These are phyloP conservation scores for Verbena officinalis DNA, from an alignment of 257 asterid species.

Conservation along the genomic window DNA sequence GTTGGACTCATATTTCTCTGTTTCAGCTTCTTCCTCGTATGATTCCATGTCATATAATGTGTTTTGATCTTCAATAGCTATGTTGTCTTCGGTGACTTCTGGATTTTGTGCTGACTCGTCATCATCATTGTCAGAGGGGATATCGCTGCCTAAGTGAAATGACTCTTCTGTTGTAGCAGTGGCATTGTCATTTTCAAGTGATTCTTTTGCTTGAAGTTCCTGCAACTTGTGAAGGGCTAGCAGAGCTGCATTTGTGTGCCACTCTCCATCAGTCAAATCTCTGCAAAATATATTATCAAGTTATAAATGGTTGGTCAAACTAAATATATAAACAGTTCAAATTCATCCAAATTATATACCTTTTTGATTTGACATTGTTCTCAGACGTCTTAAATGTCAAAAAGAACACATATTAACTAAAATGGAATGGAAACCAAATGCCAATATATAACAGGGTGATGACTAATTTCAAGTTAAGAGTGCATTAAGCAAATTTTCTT, in stretches of 20 bases:
- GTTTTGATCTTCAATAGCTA: neutral
- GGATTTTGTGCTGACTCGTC: neutral
- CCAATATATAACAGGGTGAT: too few relatives aligned
- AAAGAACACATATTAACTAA: too few relatives aligned
- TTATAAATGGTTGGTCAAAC: too few relatives aligned
- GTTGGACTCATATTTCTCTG: neutral
- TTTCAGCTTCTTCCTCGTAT: neutral
- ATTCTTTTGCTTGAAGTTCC: constrained; percentile 42
- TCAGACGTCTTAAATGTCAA: too few relatives aligned
- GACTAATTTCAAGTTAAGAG: too few relatives aligned
- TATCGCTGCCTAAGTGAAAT: constrained; percentile 9
- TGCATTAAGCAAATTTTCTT: neutral
- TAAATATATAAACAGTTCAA: too few relatives aligned
- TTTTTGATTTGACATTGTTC: too few relatives aligned
- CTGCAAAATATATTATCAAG: constrained; percentile 35
- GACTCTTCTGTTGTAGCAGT: constrained; percentile 30
- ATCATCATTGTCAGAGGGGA: constrained; percentile 19
- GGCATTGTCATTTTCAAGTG: constrained; percentile 29
- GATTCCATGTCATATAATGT: neutral
- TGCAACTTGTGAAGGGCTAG: constrained; percentile 56
- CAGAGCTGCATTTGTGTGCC: constrained; percentile 55
- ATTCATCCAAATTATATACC: too few relatives aligned
- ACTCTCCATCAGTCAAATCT: constrained; percentile 35
- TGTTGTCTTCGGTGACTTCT: constrained; percentile 12
- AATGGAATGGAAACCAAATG: too few relatives aligned